Conservation (phyloP, 495 filamentous ascomycete genomes). For the Aspergillus avenaceus region DNA sequence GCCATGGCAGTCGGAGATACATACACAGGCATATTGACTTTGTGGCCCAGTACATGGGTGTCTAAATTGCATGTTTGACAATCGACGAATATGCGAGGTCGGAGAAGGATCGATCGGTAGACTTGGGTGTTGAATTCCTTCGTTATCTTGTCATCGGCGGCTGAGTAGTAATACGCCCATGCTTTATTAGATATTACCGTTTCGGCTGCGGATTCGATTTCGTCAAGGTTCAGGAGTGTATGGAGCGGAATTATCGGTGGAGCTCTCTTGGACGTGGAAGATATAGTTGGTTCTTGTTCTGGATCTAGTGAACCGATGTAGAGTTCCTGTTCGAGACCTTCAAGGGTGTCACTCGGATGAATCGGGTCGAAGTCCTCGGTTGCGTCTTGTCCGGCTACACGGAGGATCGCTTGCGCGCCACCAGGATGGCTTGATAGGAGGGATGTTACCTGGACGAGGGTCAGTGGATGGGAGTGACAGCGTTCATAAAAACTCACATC, state of each 20-base stretch:
- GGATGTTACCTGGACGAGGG: slow-evolving; percentile 59
- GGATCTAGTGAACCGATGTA: too few relatives aligned
- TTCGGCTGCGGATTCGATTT: slow-evolving; percentile 66
- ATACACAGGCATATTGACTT: slow-evolving; percentile 72
- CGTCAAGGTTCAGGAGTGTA: slow-evolving; percentile 79
- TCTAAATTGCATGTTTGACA: slow-evolving; percentile 65
- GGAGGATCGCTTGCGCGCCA: slow-evolving; percentile 78
- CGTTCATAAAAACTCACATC: slow-evolving; percentile 53
- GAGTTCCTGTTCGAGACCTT: slow-evolving; percentile 46
- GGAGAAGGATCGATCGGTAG: slow-evolving; percentile 75
- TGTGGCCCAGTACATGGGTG: slow-evolving; percentile 66
- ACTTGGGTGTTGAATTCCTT: slow-evolving; percentile 76
- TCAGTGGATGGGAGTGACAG: background rate
- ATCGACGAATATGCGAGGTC: slow-evolving; percentile 85
- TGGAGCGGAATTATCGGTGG: too few relatives aligned
- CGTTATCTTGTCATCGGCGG: slow-evolving; percentile 76
- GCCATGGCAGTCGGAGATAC: slow-evolving; percentile 89
- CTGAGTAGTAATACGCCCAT: slow-evolving; percentile 95
- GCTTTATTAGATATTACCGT: slow-evolving; percentile 72
- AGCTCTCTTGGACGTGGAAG: slow-evolving; percentile 61
- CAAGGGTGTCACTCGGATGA: slow-evolving; percentile 80
- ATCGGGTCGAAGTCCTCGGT: slow-evolving; percentile 92
- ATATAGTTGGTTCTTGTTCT: too few relatives aligned
- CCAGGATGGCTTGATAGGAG: slow-evolving; percentile 85
- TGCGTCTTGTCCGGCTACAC: slow-evolving; percentile 81